These are phyloP conservation scores for Apophysomyces sp. DNA, from an alignment of 371 early-diverging fungal species.

Conservation along the genomic window DNA sequence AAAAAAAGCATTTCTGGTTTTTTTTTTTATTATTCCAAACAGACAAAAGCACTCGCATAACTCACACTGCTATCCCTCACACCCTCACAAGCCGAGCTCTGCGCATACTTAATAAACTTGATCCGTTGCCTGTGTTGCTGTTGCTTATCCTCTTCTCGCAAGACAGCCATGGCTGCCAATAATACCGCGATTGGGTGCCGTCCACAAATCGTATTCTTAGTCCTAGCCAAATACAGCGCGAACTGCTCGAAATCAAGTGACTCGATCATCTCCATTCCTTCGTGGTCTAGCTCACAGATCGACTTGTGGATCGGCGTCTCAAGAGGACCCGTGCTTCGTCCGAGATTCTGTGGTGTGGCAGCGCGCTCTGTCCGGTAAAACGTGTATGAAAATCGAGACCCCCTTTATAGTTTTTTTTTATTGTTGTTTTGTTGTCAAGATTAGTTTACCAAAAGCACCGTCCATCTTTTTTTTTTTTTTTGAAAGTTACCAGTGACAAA, in stretches of 20 bases:
- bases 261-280: constrained; percentile 80
- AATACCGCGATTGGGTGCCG: constrained; percentile 88
- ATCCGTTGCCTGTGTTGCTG: constrained; percentile 4
- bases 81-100: constrained; percentile 61
- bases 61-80: constrained; percentile 72
- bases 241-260: constrained; percentile 59
- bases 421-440: too few species aligned
- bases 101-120: constrained; percentile 83
- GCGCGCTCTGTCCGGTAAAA: constrained; percentile 45
- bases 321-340: neutral
- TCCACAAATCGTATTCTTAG: constrained; percentile 93
- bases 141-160: constrained; percentile 7
- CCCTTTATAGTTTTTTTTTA: too few species aligned
- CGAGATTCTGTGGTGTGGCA: constrained; percentile 17
- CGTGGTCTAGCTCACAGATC: constrained; percentile 76
- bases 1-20: neutral
- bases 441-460: too few species aligned
- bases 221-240: constrained; percentile 63
- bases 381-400: constrained; percentile 67
- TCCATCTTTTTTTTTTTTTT: too few species aligned
- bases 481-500: constrained; percentile 93
- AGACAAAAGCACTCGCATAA: constrained; percentile 59
- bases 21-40: neutral
- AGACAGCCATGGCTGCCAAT: constrained; percentile 57
- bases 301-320: constrained; percentile 29